A percentile compares a stretch with the other conserved stretches of the same genome.
Conservation (phyloP, 2,329 filamentous ascomycete genomes). For the Talaromyces pinophilus region DNA sequence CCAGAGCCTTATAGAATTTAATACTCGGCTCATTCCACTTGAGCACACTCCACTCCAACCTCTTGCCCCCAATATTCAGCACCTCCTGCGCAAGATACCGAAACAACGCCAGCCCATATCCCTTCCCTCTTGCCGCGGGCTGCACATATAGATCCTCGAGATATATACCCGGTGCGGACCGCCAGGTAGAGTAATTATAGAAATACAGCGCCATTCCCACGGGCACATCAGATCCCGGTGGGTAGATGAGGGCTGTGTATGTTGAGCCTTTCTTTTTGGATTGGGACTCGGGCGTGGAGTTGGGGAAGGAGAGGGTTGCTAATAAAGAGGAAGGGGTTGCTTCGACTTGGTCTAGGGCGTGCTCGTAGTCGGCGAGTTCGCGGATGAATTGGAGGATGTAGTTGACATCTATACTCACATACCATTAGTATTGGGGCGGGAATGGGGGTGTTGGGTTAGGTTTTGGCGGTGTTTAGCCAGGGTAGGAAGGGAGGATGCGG, state of each 20-base stretch:
- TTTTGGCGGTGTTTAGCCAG: background rate
- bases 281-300: conserved; percentile 38
- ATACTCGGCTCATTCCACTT: conserved; percentile 93
- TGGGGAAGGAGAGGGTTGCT: conserved; percentile 76
- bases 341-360: conserved; percentile 70
- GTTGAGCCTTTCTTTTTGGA: conserved; percentile 60
- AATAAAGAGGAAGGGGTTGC: conserved; percentile 74
- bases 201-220: conserved; percentile 89
- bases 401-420: conserved; percentile 64
- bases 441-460: background rate
- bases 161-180: conserved; percentile 81
- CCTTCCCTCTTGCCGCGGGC: conserved; percentile 67
- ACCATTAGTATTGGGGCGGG: conserved; percentile 3
- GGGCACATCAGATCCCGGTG: conserved; percentile 44
- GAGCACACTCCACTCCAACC: conserved; percentile 87
- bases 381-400: conserved; percentile 79
- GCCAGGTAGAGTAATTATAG: conserved; percentile 95
- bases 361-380: conserved; percentile 86
- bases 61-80: conserved; percentile 65
- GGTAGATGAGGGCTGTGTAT: conserved; percentile 70
- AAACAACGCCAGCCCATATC: conserved; percentile 77
- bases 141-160: conserved; percentile 91
- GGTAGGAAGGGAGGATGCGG: background rate
- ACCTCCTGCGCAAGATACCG: conserved; percentile 78
- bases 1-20: conserved; percentile 69